phyloP scores from a whole-genome alignment of 371 early-diverging fungal genomes.

The Funneliformis caledonium region DNA sequence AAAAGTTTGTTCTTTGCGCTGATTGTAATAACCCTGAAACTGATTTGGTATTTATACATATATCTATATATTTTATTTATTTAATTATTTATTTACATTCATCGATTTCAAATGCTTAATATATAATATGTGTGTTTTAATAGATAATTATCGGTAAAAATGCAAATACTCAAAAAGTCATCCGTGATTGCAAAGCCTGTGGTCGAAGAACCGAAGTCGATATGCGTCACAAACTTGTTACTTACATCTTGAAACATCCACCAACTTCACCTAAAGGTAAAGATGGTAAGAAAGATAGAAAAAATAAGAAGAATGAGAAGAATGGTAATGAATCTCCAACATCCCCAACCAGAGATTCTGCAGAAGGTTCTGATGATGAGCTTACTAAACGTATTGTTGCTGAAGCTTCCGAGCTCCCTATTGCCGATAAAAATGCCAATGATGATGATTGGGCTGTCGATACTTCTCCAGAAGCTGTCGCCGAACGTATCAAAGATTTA shows the following conservation, averaged over 20 bases:
- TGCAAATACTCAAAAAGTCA: constrained; percentile 56
- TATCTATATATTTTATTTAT: constrained; percentile 35
- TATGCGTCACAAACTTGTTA: constrained; percentile 87
- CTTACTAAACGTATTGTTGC: constrained; percentile 74
- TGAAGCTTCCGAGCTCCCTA: constrained; percentile 68
- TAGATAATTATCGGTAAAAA: constrained; percentile 72
- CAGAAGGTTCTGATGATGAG: constrained; percentile 68
- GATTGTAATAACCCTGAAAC: constrained; percentile 99
- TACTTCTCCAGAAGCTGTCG: constrained; percentile 79
- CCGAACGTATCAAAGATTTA: constrained; percentile 75
- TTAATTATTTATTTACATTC: background rate
- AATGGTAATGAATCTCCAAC: constrained; percentile 41
- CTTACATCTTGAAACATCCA: constrained; percentile 93
- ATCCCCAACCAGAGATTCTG: constrained; percentile 35
- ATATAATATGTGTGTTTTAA: constrained; percentile 17
- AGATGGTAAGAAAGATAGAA: constrained; percentile 59
- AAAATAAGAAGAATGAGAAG: constrained; percentile 53
- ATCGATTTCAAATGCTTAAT: background rate
- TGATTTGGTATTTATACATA: constrained; percentile 64
- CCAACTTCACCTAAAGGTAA: constrained; percentile 56
- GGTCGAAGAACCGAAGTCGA: constrained; percentile 87
- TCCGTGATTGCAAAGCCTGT: constrained; percentile 91
- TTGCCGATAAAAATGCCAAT: constrained; percentile 58
- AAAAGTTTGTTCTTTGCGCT: constrained; percentile 95
- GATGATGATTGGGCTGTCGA: constrained; percentile 91